These are phyloP conservation scores for Prunus salicina DNA, from an alignment of 306 rosid species.

Conservation along the genomic window DNA sequence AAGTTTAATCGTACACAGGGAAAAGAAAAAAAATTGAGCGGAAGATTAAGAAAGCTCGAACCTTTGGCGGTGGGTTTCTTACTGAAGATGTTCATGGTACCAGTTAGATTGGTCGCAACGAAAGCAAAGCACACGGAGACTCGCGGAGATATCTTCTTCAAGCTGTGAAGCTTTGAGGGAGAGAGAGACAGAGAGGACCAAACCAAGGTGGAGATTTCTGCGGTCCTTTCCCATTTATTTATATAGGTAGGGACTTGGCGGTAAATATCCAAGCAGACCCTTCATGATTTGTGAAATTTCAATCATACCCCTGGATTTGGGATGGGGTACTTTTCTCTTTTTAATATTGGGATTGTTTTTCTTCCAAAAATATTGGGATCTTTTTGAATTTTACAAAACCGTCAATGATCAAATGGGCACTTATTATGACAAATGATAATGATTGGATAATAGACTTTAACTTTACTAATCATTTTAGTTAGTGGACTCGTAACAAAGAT, in stretches of 20 bases:
- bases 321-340: not conserved
- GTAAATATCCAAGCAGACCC: constrained; percentile 17
- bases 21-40: not conserved
- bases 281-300: constrained; percentile 11
- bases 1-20: not conserved
- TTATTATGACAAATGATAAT: not conserved
- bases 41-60: constrained; percentile 28
- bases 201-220: not conserved
- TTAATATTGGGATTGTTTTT: not conserved
- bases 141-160: constrained; percentile 17
- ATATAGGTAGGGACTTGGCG: not conserved
- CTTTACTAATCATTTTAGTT: not conserved
- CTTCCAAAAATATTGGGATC: too few species aligned
- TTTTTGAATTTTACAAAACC: not conserved
- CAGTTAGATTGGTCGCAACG: not conserved
- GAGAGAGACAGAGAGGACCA: not conserved
- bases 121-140: not conserved
- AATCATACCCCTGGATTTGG: not conserved
- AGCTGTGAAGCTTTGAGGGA: not conserved
- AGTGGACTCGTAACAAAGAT: too few species aligned
- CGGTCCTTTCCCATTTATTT: not conserved
- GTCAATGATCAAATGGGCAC: not conserved
- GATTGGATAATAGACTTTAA: not conserved
- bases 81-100: constrained; percentile 74
- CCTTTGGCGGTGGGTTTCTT: constrained; percentile 98